These are phyloP conservation scores for Thermomucor indicae-seudaticae DNA, from an alignment of 371 early-diverging fungal species.

Conservation along the genomic window DNA sequence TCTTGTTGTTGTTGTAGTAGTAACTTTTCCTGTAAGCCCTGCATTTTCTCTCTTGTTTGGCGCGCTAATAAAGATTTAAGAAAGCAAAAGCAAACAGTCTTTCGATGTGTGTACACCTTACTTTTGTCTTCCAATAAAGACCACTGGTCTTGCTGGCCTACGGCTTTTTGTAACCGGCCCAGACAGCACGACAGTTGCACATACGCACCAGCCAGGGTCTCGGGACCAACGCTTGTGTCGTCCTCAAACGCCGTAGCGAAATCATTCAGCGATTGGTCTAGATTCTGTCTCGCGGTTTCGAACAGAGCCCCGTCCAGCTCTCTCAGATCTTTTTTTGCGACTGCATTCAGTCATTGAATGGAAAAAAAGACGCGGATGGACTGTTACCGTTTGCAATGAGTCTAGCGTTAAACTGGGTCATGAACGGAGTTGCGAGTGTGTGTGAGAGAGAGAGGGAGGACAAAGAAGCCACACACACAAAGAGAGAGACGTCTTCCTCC, in stretches of 20 bases:
- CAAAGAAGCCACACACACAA: no score
- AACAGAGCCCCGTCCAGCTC: conserved; percentile 8
- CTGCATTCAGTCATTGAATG: not conserved
- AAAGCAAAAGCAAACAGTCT: not conserved
- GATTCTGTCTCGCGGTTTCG: conserved; percentile 2
- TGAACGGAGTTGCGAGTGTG: not conserved
- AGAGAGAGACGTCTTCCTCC: no score
- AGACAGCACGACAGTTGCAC: conserved; percentile 10
- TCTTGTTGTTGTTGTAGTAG: no score
- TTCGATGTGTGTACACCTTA: not conserved
- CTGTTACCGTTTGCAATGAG: conserved; percentile 4
- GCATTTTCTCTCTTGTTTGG: conserved; percentile 1
- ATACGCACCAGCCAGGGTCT: conserved; percentile 6
- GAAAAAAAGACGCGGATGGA: no score
- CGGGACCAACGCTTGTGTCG: not conserved
- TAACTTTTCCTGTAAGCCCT: conserved; percentile 1
- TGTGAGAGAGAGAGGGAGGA: no score
- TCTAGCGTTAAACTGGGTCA: conserved; percentile 4
- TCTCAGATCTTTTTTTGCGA: not conserved
- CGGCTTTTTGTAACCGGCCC: not conserved
- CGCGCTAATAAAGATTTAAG: not conserved
- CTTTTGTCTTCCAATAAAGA: not conserved
- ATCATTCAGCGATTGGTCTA: not conserved
- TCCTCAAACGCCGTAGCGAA: conserved; percentile 9
- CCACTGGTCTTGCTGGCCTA: no score